Base-by-base conservation (phyloP, 257 asterid species). In the Solanum peruvianum region DNA sequence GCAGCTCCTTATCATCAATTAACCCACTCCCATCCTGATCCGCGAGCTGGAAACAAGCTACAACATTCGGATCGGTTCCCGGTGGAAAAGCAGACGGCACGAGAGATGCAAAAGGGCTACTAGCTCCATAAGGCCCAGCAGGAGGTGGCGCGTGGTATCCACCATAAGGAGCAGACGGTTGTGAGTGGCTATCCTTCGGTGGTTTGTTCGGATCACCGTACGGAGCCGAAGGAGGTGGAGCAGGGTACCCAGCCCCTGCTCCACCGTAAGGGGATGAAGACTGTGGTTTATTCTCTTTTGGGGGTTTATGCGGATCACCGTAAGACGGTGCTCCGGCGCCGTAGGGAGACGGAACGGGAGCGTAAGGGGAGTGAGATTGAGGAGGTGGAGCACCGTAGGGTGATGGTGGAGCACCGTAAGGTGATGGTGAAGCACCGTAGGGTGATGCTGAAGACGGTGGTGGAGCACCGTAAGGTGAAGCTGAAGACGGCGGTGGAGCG, bases 21-120 rank as follows among this genome's bases (percentile, higher is more conserved):
- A 95, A 93, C 3, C 99, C 99, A 75, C 99, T 97, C 8, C 99
- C 97, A 84, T 97, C 99, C 87, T 88, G 97, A 90, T 97, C 99
- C 20, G 99, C 98, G 33, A 91, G 72, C 89, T 96, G 98, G 47
- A 97, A 97, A 86, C 95, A 91, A 3, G 98, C 95, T 33, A 97
- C 72, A 86, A 96, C 88, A 86, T 88, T 94, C 60, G 98, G 99
- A 90, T 97, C 99, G 35, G 98, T 93, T 31, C 99, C 99, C 5
- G 99, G 99, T 0, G 99, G 98, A 72, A 97, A 97, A 23, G 93
- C 92, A 11, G 99, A 97, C 18, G 98, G 98, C 23, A 91, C 91
- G 4, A 93, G 93, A 14, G 96, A n/a, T 1, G 95, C 94, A 91
- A 95, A 95, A 67, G 99, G 97, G 90, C 84, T 73, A 52, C 41